phyloP scores from a whole-genome alignment of 768 basidiomycete species.

The Leccinellum rugosiceps region DNA sequence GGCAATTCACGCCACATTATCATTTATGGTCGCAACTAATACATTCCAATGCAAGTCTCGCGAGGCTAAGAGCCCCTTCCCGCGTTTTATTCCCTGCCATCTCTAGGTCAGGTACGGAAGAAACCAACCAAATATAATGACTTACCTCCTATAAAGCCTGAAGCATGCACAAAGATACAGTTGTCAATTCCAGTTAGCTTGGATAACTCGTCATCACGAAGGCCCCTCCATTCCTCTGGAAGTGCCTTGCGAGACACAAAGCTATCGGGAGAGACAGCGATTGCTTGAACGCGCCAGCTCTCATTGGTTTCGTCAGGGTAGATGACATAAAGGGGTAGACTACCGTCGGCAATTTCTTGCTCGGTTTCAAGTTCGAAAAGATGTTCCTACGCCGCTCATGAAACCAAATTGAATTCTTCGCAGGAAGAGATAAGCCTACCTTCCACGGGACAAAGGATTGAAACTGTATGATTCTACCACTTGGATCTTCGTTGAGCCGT shows the following conservation, averaged over 20 bases:
- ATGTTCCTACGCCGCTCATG: constrained; percentile 61
- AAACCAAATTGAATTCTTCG: not conserved
- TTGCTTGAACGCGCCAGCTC: constrained; percentile 92
- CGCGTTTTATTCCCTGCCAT: constrained; percentile 78
- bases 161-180: constrained; percentile 91
- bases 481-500: constrained; percentile 59
- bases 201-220: constrained; percentile 81
- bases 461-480: constrained; percentile 77
- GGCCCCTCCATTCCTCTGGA: constrained; percentile 90
- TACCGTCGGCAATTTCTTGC: constrained; percentile 39
- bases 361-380: constrained; percentile 82
- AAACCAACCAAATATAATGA: constrained; percentile 4
- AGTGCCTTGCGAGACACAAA: constrained; percentile 91
- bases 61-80: constrained; percentile 82
- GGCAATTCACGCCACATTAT: constrained; percentile 13
- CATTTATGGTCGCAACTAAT: constrained; percentile 18
- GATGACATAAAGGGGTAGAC: constrained; percentile 76
- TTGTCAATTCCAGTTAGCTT: constrained; percentile 71
- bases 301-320: constrained; percentile 79
- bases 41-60: constrained; percentile 57
- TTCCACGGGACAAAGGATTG: constrained; percentile 86
- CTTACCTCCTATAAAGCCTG: constrained; percentile 93
- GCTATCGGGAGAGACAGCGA: constrained; percentile 75
- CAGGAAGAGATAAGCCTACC: constrained; percentile 37
- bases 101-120: constrained; percentile 9